Percentiles rank a stretch among this genome's conserved stretches.
Evolutionary conservation across 257 asterid genomes (phyloP).

Genomic region (Plectranthus barbatus): DNA sequence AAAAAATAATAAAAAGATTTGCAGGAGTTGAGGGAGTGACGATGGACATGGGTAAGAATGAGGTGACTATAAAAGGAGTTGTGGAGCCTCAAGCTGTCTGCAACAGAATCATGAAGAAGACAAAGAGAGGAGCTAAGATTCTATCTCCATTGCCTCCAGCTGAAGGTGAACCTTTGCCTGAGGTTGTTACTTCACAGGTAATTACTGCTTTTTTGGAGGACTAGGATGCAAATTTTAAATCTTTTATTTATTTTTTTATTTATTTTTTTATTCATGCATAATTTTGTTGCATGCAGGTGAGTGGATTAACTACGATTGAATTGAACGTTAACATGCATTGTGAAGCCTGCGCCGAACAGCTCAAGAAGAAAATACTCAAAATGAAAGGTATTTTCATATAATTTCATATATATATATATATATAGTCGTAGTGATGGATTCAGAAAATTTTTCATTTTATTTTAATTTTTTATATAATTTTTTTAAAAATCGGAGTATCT

Average conservation of each 20-base stretch:
- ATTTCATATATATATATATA: too few species aligned
- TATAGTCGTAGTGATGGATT: too few species aligned
- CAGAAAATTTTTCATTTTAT: not conserved
- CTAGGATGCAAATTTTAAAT: not conserved
- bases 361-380: constrained; percentile 76
- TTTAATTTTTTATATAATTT: too few species aligned
- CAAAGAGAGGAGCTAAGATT: constrained; percentile 52
- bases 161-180: constrained; percentile 66
- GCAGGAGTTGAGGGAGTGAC: constrained; percentile 70
- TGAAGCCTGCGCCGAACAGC: constrained; percentile 79
- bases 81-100: constrained; percentile 76
- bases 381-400: constrained; percentile 98
- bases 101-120: constrained; percentile 51
- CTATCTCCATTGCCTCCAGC: constrained; percentile 59
- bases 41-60: constrained; percentile 54
- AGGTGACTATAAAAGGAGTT: constrained; percentile 68
- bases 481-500: too few species aligned
- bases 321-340: constrained; percentile 85
- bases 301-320: constrained; percentile 50
- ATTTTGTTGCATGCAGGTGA: constrained; percentile 32
- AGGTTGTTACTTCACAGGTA: constrained; percentile 82
- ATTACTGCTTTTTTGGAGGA: not conserved
- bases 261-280: too few species aligned
- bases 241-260: too few species aligned
- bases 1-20: not conserved